Base-by-base conservation (phyloP, 805 yeast species). In the Groenewaldozyma salmanticensis region DNA sequence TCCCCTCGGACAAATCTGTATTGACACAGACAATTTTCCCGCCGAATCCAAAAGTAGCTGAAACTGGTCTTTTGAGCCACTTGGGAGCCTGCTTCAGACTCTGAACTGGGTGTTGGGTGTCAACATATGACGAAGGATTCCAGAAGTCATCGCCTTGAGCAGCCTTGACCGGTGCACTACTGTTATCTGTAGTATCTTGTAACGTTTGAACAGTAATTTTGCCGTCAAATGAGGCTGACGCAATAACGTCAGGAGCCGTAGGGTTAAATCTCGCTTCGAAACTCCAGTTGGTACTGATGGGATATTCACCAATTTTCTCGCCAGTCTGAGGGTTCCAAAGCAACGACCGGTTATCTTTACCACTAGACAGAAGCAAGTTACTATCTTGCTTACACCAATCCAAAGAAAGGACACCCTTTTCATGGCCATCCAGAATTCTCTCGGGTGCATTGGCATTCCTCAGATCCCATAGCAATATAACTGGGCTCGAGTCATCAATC, bases 391-490 rank as follows among this genome's bases (percentile, higher is more conserved):
- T 61, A 62, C 96, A 86, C 99, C 99, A 92, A 59, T 92, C 96
- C 42, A 92, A 65, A 5, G 95, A 83, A 40, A 90, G 62, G 16
- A 92, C 79, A 31, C 97, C 98, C 62, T 82, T 81, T 37, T 76
- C 72, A 60, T 90, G 97, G 42, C 96, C 96, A 21, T 59, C 64
- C 53, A 88, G 61, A 27, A 81, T 67, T 44, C 64, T 65, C 57
- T 85, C 87, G 5, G 99, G 99, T n/a, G 81, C 85, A 54, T 82
- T 81, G 21, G 95, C 78, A 59, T 92, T 90, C 62, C 96, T 77
- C 57, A 92, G 71, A 66, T 92, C 96, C 98, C 98, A 92, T 13
- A 90, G 70, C 49, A 86, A 65, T 41, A 92, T 77, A 24, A 82
- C 72, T 9, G 98, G 95, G 38, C 76, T 75, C 17, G 71, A 67